These are phyloP conservation scores for Lachancea thermotolerans DNA, from an alignment of 805 yeast genomes.

Conservation along the genomic window DNA sequence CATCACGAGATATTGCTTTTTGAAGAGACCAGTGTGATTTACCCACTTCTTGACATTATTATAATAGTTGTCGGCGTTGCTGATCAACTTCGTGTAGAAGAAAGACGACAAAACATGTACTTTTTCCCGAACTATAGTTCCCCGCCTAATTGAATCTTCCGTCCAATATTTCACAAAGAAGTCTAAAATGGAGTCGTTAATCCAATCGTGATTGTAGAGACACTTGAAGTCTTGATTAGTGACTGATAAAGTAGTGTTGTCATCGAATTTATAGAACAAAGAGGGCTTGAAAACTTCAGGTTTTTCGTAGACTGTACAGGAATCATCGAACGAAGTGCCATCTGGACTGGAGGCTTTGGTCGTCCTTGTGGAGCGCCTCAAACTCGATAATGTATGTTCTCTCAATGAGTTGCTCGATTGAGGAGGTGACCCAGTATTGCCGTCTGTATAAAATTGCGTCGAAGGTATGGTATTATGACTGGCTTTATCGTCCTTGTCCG, in stretches of 20 bases:
- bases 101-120: slow-evolving; percentile 71
- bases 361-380: slow-evolving; percentile 4
- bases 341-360: neutral
- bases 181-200: slow-evolving; percentile 83
- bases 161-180: slow-evolving; percentile 65
- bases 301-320: slow-evolving; percentile 10
- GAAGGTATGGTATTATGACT: neutral
- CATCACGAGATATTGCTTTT: slow-evolving; percentile 54
- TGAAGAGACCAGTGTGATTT: slow-evolving; percentile 53
- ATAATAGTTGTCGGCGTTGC: slow-evolving; percentile 41
- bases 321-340: neutral
- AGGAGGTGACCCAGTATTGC: neutral
- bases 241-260: slow-evolving; percentile 49
- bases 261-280: slow-evolving; percentile 46
- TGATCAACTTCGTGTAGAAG: slow-evolving; percentile 62
- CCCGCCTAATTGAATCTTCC: slow-evolving; percentile 29
- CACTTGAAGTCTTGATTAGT: slow-evolving; percentile 71
- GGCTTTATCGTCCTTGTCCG: neutral
- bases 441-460: neutral
- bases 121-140: slow-evolving; percentile 31
- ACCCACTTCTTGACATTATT: slow-evolving; percentile 74
- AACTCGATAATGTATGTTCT: slow-evolving; percentile 2
- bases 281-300: slow-evolving; percentile 35
- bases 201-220: slow-evolving; percentile 74
- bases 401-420: neutral